Evolutionary conservation across 2,329 filamentous ascomycete species (phyloP).

Genomic region (Fusarium pininemorale): DNA sequence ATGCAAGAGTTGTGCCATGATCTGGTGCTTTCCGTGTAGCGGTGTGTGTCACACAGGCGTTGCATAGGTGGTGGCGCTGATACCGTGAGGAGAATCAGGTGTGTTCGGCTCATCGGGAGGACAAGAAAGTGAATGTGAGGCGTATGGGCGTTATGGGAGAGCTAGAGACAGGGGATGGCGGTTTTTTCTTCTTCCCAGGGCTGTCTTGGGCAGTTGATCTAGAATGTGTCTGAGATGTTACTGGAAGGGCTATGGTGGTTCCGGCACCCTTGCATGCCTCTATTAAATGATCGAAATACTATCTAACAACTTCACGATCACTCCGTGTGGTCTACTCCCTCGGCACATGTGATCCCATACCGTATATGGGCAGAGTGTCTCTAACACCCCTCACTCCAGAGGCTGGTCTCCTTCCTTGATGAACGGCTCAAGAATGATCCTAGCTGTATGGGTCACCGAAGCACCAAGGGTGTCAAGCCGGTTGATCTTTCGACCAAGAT

Average conservation of each 20-base stretch:
- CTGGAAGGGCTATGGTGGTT: neutral
- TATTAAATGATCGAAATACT: slow-evolving; percentile 8
- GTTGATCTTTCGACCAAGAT: slow-evolving; percentile 54
- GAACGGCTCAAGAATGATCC: slow-evolving; percentile 48
- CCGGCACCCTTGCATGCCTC: slow-evolving; percentile 1
- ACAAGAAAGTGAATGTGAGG: slow-evolving; percentile 6
- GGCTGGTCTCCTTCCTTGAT: slow-evolving; percentile 47
- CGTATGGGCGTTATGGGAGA: neutral
- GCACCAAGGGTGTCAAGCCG: slow-evolving; percentile 55
- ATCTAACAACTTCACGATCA: neutral
- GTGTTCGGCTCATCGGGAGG: slow-evolving; percentile 12
- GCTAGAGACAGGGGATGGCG: neutral
- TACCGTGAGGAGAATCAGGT: slow-evolving; percentile 18
- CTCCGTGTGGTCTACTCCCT: neutral
- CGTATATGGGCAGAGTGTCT: neutral
- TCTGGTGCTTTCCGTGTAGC: slow-evolving; percentile 23
- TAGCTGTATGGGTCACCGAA: slow-evolving; percentile 51
- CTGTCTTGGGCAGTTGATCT: neutral
- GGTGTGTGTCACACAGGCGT: slow-evolving; percentile 12
- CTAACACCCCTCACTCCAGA: slow-evolving; percentile 11
- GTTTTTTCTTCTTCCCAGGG: neutral
- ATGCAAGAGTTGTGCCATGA: slow-evolving; percentile 12
- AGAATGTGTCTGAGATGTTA: neutral
- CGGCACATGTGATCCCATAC: slow-evolving; percentile 14
- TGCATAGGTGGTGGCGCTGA: neutral